Evolutionary conservation across 345 rosid genomes (phyloP).

Genomic region (Melaleuca quinquenervia): DNA sequence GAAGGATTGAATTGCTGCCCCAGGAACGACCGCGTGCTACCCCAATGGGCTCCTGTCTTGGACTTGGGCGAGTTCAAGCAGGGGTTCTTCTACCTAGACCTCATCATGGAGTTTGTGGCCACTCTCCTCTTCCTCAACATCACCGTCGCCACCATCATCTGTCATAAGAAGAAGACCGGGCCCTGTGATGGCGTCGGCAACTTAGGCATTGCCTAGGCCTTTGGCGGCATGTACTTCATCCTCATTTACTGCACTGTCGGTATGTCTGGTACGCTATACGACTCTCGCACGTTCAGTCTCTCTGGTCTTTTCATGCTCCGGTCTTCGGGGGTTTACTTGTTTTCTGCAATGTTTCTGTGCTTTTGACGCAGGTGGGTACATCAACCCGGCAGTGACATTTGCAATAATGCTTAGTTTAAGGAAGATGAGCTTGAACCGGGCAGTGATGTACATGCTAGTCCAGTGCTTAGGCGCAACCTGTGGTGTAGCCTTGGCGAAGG

Average conservation of each 20-base stretch:
- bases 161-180: no score
- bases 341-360: no score
- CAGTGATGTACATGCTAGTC: neutral
- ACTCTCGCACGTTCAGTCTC: no score
- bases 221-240: neutral
- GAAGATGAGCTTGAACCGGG: neutral
- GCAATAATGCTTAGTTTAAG: no score
- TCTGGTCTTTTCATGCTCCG: no score
- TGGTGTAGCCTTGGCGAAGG: neutral
- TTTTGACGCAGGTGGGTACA: no score
- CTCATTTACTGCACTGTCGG: neutral
- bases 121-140: conserved; percentile 76
- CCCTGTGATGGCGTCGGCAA: neutral
- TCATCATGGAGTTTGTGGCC: conserved; percentile 76
- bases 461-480: neutral
- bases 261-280: neutral
- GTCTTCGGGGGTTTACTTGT: no score
- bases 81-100: conserved; percentile 76
- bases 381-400: no score
- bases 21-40: conserved; percentile 10
- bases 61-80: conserved; percentile 46
- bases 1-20: no score
- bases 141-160: conserved; percentile 46
- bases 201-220: neutral
- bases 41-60: conserved; percentile 64